Evolutionary conservation across 2,329 filamentous ascomycete genomes (phyloP).

Genomic region (Trichoderma polysporum): DNA sequence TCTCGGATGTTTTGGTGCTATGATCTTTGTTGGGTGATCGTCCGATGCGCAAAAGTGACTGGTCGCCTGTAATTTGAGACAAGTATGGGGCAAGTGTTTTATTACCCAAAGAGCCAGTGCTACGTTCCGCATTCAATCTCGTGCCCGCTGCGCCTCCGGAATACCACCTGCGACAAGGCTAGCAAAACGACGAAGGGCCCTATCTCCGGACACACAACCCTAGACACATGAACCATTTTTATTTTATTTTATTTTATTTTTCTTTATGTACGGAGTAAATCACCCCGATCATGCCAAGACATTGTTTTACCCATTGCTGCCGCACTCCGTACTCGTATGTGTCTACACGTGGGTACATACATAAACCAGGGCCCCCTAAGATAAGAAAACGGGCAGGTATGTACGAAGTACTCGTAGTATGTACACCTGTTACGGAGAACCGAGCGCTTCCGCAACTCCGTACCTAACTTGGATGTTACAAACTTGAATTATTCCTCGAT

Average conservation of each 20-base stretch:
- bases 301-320: neutral
- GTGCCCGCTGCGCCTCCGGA: slow-evolving; percentile 16
- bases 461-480: neutral
- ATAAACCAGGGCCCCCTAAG: neutral
- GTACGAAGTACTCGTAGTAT: neutral
- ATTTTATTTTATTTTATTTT: neutral
- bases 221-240: neutral
- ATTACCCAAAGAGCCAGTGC: slow-evolving; percentile 15
- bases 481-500: neutral
- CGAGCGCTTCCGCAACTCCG: neutral
- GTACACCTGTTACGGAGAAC: neutral
- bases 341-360: neutral
- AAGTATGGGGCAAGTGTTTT: slow-evolving; percentile 15
- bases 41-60: slow-evolving; percentile 20
- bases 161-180: neutral
- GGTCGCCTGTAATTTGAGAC: slow-evolving; percentile 21
- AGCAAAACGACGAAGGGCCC: neutral
- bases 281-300: slow-evolving; percentile 8
- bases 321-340: neutral
- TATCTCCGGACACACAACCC: neutral
- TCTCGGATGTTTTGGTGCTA: neutral
- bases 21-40: slow-evolving; percentile 20
- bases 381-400: neutral
- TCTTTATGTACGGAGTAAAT: neutral
- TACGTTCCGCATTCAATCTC: slow-evolving; percentile 18